Percentiles rank a stretch among this genome's conserved stretches.
Conservation (phyloP, 208 protist species). For the Phytomonas sp. region DNA sequence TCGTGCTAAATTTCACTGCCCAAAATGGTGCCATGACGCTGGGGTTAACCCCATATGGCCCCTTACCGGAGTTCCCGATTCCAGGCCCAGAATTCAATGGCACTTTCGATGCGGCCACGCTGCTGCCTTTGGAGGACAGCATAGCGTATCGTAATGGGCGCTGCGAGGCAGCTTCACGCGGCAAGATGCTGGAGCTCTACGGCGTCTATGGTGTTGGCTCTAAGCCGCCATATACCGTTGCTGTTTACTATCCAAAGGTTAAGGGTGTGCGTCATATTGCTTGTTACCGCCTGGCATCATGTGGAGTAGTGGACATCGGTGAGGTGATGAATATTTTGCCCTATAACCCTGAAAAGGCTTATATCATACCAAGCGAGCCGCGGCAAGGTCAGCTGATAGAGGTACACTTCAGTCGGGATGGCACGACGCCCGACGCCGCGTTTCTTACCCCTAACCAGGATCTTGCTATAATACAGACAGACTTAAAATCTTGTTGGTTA, state of each 20-base stretch:
- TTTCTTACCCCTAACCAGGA: conserved; percentile 57
- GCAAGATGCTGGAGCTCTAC: conserved; percentile 4
- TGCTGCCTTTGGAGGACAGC: conserved; percentile 20
- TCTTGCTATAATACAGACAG: conserved; percentile 32
- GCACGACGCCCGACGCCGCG: conserved; percentile 18
- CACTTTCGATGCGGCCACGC: conserved; percentile 45
- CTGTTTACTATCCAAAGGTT: conserved; percentile 46
- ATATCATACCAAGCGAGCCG: conserved; percentile 21
- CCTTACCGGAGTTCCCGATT: conserved; percentile 32
- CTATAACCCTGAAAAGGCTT: conserved; percentile 48
- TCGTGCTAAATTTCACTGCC: conserved; percentile 41
- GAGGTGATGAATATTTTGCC: conserved; percentile 28
- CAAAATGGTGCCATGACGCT: conserved; percentile 17
- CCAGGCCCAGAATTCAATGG: conserved; percentile 50
- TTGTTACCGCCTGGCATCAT: conserved; percentile 65
- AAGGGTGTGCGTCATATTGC: conserved; percentile 29
- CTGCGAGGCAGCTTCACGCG: background rate
- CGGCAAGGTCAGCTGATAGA: conserved; percentile 72
- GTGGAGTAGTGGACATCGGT: conserved; percentile 62
- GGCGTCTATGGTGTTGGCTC: conserved; percentile 28
- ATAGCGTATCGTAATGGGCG: conserved; percentile 13
- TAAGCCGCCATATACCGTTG: conserved; percentile 42
- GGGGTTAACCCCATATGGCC: conserved; percentile 24
- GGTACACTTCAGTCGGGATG: conserved; percentile 49
- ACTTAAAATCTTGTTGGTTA: conserved; percentile 65